Percentiles rank a stretch among this genome's conserved stretches.
Evolutionary conservation across 495 filamentous ascomycete genomes (phyloP).

Genomic region (Aspergillus leporis): DNA sequence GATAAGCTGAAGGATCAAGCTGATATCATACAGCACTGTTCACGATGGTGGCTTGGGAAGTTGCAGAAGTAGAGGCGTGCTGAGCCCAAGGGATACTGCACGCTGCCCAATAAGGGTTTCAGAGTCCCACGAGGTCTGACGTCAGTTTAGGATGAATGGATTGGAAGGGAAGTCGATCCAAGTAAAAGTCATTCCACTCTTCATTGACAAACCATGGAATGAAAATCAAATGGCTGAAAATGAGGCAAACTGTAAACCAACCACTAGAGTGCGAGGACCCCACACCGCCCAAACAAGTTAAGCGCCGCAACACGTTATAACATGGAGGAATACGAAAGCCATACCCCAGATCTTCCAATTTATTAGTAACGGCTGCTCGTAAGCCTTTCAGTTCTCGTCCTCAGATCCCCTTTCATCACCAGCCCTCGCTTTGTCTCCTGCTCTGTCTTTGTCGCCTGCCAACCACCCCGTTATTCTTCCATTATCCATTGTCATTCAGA

Average conservation of each 20-base stretch:
- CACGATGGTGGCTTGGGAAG: constrained; percentile 5
- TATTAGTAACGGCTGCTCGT: constrained; percentile 1
- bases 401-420: not conserved
- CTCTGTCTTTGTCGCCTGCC: not conserved
- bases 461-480: not conserved
- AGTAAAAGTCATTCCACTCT: not conserved
- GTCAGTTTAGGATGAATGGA: constrained; percentile 1
- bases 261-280: not conserved
- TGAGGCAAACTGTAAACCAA: not conserved
- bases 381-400: not conserved
- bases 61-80: not conserved
- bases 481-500: not conserved
- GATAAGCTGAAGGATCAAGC: not conserved
- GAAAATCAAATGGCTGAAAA: not conserved
- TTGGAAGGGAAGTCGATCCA: not conserved
- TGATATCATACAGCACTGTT: no score
- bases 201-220: not conserved
- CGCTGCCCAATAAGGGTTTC: not conserved
- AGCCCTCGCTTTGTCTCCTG: not conserved
- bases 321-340: not conserved
- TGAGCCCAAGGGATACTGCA: not conserved
- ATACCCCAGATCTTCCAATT: constrained; percentile 7
- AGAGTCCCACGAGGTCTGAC: not conserved
- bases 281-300: constrained; percentile 2
- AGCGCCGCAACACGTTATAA: not conserved